Evolutionary conservation across 2,329 filamentous ascomycete genomes (phyloP).

Genomic region (Dothideomycetes sp.): DNA sequence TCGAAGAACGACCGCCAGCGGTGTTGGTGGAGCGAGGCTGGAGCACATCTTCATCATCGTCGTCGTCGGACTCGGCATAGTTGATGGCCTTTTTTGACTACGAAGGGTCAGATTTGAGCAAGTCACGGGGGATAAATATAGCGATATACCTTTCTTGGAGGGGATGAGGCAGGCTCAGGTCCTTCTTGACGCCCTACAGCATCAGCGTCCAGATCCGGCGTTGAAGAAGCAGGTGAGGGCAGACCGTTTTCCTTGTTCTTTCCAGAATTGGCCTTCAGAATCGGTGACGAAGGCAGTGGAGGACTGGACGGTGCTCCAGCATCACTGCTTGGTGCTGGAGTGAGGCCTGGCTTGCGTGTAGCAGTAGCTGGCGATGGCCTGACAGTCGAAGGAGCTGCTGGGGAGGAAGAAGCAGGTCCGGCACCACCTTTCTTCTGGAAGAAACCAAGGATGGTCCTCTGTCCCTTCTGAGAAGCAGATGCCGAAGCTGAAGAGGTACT

Average conservation of each 20-base stretch:
- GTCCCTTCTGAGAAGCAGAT: conserved; percentile 40
- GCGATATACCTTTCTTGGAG: conserved; percentile 58
- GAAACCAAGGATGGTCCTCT: conserved; percentile 68
- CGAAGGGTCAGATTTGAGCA: conserved; percentile 23
- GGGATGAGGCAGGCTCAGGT: conserved; percentile 51
- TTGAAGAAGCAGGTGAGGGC: conserved; percentile 28
- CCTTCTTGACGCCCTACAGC: conserved; percentile 25
- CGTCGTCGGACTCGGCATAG: conserved; percentile 76
- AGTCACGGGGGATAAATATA: not conserved
- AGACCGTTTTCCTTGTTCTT: conserved; percentile 44
- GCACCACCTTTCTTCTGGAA: conserved; percentile 48
- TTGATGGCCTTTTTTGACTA: conserved; percentile 51
- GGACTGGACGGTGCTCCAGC: conserved; percentile 68
- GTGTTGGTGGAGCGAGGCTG: conserved; percentile 38
- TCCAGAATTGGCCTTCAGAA: conserved; percentile 32
- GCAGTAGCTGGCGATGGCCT: conserved; percentile 18
- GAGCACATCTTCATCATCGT: conserved; percentile 60
- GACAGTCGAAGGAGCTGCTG: conserved; percentile 17
- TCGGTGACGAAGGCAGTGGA: conserved; percentile 32
- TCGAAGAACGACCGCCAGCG: conserved; percentile 35
- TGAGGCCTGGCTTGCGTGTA: no score
- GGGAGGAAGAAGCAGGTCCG: conserved; percentile 29
- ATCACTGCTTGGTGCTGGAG: conserved; percentile 75
- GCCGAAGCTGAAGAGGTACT: conserved; percentile 33
- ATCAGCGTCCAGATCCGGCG: conserved; percentile 29